Conservation (phyloP, 345 rosid genomes). For the Eucalyptus regnans region DNA sequence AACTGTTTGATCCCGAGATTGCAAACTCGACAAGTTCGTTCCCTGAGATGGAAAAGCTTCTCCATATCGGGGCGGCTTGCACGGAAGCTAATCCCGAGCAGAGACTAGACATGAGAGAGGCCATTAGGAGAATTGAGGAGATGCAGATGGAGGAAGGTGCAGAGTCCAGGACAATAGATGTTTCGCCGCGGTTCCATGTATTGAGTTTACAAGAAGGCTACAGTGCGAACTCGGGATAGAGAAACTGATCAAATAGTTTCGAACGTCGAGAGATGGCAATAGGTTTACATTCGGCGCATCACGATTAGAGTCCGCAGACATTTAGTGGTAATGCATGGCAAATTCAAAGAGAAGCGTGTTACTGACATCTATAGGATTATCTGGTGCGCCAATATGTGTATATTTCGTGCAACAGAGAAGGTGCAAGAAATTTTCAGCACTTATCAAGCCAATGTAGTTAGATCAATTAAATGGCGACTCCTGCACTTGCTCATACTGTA, state of each 20-base stretch:
- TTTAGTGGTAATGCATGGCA: background rate
- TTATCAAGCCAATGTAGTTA: background rate
- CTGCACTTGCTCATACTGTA: background rate
- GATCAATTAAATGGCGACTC: background rate
- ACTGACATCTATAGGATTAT: background rate
- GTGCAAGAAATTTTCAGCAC: background rate
- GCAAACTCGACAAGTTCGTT: conserved; percentile 6
- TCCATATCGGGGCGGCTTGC: conserved; percentile 48
- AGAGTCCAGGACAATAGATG: conserved; percentile 9
- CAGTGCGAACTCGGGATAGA: background rate
- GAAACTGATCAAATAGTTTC: background rate
- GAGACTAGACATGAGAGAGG: conserved; percentile 45
- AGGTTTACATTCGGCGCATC: background rate
- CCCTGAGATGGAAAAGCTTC: conserved; percentile 31
- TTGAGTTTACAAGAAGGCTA: conserved; percentile 15
- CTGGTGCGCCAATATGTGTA: background rate
- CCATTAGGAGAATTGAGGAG: conserved; percentile 30
- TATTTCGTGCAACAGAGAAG: background rate
- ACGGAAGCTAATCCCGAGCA: conserved; percentile 23
- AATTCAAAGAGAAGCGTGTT: background rate
- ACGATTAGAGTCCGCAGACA: background rate
- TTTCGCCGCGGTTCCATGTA: background rate
- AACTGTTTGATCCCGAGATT: conserved; percentile 60
- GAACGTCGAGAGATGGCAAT: background rate
- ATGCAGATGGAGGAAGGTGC: conserved; percentile 13